Evolutionary conservation across 129 eudicot genomes (phyloP), one percentile per base, ranked within the genome.

Genomic region (Arctium minus): DNA sequence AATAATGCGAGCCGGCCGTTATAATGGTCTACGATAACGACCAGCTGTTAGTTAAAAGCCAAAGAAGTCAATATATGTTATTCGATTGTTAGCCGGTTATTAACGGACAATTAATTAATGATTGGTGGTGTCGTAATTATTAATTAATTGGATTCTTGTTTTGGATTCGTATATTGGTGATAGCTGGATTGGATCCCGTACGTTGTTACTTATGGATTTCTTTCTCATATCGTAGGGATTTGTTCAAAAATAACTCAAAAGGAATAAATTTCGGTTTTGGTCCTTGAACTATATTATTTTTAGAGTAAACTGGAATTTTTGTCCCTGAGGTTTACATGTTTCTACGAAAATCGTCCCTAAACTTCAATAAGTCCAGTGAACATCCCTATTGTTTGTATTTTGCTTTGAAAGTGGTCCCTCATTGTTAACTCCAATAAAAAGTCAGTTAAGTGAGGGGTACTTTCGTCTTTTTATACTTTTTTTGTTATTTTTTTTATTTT

Each of bases 1-100:
- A 48, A 80, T 70, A 13, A 71, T 48, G 62, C 27, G n/a, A 27
- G 86, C 83, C 83, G 86, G 86, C 82, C n/a, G 33, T 39, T 53
- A 30, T 31, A 60, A 62, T 9, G 46, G 79, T 83, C 79, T 77
- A 78, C 9, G 35, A 40, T 56, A 56, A 74, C 2, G 74, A 77
- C 78, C 11, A 70, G 37, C 39, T 22, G 15, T 78, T 32, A 0
- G 17, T n/a, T 32, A 72, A 44, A 70, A 30, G 68, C 78, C 86
- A 84, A 72, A 84, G 22, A 84, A 39, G 9, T 40, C 65, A 81
- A 78, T 78, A 84, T 22, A 18, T 40, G 1, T 62, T 64, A 80
- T 84, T 84, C 83, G 46, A 32, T 71, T 32, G 75, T 78, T 38
- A 77, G 72, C 67, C 36, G 29, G 73, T 77, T 30, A 78, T 18